Evolutionary conservation across 208 protist species (phyloP).

Genomic region (Leishmania turanica): DNA sequence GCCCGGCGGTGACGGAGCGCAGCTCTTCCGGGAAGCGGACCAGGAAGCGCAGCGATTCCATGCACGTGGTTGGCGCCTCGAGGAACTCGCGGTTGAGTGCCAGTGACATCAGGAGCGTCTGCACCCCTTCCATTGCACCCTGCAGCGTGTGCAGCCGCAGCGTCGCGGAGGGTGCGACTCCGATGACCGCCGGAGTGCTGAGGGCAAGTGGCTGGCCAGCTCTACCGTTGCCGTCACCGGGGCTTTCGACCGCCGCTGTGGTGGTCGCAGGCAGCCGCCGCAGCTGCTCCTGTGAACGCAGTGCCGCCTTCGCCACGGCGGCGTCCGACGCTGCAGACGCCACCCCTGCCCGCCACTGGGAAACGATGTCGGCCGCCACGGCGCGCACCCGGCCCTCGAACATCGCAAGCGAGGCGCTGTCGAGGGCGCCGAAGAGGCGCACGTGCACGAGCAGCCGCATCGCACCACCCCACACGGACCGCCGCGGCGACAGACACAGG

Average conservation of each 20-base stretch:
- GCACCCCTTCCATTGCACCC: conserved; percentile 12
- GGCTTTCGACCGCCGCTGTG: background rate
- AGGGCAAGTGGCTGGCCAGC: background rate
- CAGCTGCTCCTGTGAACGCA: background rate
- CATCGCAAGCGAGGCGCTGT: conserved; percentile 2
- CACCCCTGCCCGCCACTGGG: background rate
- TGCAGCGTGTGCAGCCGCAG: conserved; percentile 18
- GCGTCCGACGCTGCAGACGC: background rate
- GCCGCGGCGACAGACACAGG: conserved; percentile 19
- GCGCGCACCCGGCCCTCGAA: conserved; percentile 17
- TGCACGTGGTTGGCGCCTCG: conserved; percentile 1
- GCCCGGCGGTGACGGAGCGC: conserved; percentile 7
- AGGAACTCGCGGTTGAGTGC: background rate
- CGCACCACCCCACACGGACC: conserved; percentile 1
- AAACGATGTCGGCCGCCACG: conserved; percentile 3
- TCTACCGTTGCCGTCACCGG: background rate
- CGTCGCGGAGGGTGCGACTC: background rate
- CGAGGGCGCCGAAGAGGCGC: conserved; percentile 9
- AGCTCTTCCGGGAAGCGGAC: conserved; percentile 27
- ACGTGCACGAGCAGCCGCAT: conserved; percentile 17
- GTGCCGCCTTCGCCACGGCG: background rate
- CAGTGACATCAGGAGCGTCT: conserved; percentile 4
- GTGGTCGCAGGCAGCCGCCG: background rate
- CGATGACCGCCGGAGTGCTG: background rate
- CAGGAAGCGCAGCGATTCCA: conserved; percentile 14